Base-by-base conservation (phyloP, 805 yeast species). In the Pichia paraexigua region DNA sequence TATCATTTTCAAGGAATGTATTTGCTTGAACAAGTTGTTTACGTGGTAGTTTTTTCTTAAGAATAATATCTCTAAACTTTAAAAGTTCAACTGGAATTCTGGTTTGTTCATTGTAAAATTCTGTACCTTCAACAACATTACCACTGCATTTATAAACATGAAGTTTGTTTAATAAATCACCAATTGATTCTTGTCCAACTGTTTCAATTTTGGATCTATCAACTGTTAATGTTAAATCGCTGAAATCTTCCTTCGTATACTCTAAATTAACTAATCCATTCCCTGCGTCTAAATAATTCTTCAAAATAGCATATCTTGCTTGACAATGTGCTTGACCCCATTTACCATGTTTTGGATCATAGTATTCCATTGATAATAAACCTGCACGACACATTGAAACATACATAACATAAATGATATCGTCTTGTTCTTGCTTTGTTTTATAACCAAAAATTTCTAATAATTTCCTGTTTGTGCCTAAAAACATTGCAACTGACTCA, bases 271-370 rank as follows among this genome's bases (percentile, higher is more conserved):
- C 82, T 41, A 88, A 83, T 18, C 71, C 77, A 24, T 71, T 67
- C 28, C 85, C 82, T 0, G 89, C 83, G 49, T 80, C 75, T 60
- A 85, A 69, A 63, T 87, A 82, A 15, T 83, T 77, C 70, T 86
- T 87, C 76, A 87, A 75, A 58, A 89, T 88, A 32, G 94, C 87
- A 69, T 77, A 89, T 67, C 97, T 76, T 4, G 96, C 96, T 71
- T 88, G 95, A 89, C 88, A 87, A 66, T 89, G 97, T 15, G 97
- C 83, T 71, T 89, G 97, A 30, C 96, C 96, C 96, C 96, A 89
- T 69, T 87, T 88, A 53, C 73, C 71, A 28, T 87, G 76, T 44
- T 69, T 68, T 41, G 96, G 96, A 66, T 89, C 95, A 89, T 95
- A 89, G 65, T 77, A 87, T 66, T 89, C 95, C 63, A 89, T 74